Base-by-base conservation (phyloP, 352 stramenopile genomes). In the Phytopythium delawarense region DNA sequence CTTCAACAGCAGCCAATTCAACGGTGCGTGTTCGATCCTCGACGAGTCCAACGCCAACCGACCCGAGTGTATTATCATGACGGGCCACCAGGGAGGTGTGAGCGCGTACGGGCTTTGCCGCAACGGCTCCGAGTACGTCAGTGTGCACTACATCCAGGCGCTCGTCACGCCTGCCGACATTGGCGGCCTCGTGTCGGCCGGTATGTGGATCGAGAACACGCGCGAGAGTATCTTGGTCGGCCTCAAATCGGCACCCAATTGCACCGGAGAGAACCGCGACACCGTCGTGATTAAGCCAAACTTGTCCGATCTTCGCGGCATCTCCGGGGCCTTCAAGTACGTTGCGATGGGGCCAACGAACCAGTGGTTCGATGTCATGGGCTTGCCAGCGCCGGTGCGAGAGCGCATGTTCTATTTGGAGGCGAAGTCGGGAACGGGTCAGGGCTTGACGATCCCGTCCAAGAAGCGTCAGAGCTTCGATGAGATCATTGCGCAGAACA, bases 41-140 rank as follows among this genome's bases (percentile, higher is more conserved):
- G 64, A 71, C 18, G 39, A 30, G 5, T 39, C 57, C 30, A 56
- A 61, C 15, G 48, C 28, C 4, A 59, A 67, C 25, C 59, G 64
- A 21, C 65, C 69, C 20, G 70, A 78, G 35, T 78, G 70, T 28
- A 78, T 78, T 30, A 35, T 78, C 25, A 75, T 78, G 67, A 78
- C 71, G 8, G 71, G 71, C 18, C 64, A 78, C 48, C 71, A 75
- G 23, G 71, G 71, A 34, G 58, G 71, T 20, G 64, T 78, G 18
- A 78, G 71, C 45, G 59, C 71, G 4, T 78, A 78, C 34, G 71
- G 67, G 20, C 42, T 78, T 0, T 78, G 71, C 39, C 71, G 64
- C 13, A 78, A 75, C 39, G 64, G 62, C 18, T 67, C 65, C 25
- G 71, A 75, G 49, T 78, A 73, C 44, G 61, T 78, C 23, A 70